Evolutionary conservation across 306 rosid genomes (phyloP), one percentile per base, ranked within the genome.

Genomic region (Ceratonia siliqua): DNA sequence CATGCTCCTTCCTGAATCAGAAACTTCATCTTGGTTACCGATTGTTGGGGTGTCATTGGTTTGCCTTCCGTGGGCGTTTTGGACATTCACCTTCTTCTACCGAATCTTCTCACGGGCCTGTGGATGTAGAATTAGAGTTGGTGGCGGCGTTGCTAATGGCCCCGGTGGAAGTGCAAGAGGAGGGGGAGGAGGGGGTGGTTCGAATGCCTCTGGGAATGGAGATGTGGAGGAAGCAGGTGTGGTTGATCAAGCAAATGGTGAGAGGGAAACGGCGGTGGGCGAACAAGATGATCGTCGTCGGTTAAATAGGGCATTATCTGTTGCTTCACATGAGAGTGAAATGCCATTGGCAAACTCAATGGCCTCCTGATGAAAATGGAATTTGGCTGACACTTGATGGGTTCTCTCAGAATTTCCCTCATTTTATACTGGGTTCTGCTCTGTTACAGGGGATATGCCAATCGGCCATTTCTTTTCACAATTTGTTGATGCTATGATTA

Each of bases 11-110:
- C 96, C 97, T 17, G 83, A 87, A 3, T 27, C 88, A 1, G 39
- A 64, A 43, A 14, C 75, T 3, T 6, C 81, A 0, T 17, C 88
- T 0, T 89, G 91, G 98, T 63, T 93, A 36, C 89, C 93, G 0
- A 6, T 64, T 8, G 71, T 35, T 0, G 98, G 98, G 25, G 86
- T 89, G 20, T 7, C 84, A 0, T 73, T 93, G 79, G 87, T 93
- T 62, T 83, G 92, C 52, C 80, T 93, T 57, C 98, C 98, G n/a
- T 93, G 98, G 97, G 62, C 84, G 30, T 93, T 91, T 65, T 93
- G 98, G 97, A 5, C 85, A 10, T 35, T 87, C 27, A 93, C 98
- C 0, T 87, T 80, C 83, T 4, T 89, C 15, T 91, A 93, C 38
- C 80, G 97, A 72, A 6, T 89, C 33, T 8, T 89, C 48, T 85